Base-by-base conservation (phyloP, 257 asterid genomes). In the Nyctanthes arbortristis region DNA sequence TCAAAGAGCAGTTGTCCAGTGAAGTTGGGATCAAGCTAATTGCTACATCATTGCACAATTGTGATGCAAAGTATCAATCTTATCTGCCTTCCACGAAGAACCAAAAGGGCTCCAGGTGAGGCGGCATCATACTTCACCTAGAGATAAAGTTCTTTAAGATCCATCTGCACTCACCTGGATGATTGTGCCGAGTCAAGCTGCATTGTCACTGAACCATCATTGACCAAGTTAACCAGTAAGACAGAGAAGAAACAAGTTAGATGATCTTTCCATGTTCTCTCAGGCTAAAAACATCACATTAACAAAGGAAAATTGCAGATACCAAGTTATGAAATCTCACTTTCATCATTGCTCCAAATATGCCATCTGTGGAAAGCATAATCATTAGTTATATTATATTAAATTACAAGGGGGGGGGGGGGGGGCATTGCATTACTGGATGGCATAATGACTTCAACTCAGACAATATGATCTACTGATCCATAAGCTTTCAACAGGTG, bases 121-220 rank as follows among this genome's bases (percentile, higher is more conserved):
- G n/a, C n/a, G n/a, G n/a, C n/a, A n/a, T n/a, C n/a, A n/a, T n/a
- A n/a, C n/a, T n/a, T n/a, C n/a, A n/a, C n/a, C n/a, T n/a, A n/a
- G n/a, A n/a, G n/a, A n/a, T n/a, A n/a, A n/a, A 68, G 64, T 24
- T 27, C 63, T 57, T 3, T 11, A 45, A 29, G 34, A 62, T 55
- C 36, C 47, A 58, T 66, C 11, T 6, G 8, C 25, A 35, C 79
- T 79, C 77, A 87, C 83, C 85, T 84, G 32, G 97, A 84, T 29
- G 84, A 79, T 82, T 81, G 89, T n/a, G 80, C 64, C 10, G 98
- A 93, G 65, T 91, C 97, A 2, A 93, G 89, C 85, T 90, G 95
- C 96, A 91, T 85, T 43, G 97, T 93, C 60, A 91, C 96, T 24
- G 96, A 97, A 63, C 97, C 96, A 74, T 90, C 98, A 68, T 93